Evolutionary conservation across 352 stramenopile species (phyloP).

Genomic region (Hyaloperonospora arabidopsidis): DNA sequence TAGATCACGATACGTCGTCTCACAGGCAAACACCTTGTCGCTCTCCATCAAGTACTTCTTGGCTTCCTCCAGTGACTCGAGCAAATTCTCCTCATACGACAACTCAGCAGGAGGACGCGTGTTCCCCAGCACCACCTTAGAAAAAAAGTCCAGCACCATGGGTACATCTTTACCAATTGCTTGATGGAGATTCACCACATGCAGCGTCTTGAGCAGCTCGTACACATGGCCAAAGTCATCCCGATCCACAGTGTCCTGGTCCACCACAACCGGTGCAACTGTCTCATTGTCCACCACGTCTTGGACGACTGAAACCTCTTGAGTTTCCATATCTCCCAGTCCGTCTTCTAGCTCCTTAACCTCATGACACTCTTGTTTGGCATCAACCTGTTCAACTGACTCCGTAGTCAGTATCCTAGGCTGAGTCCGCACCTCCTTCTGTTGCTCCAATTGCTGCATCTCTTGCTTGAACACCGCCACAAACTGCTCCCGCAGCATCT

Average conservation of each 20-base stretch:
- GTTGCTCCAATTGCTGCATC: conserved; percentile 30
- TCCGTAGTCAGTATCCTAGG: background rate
- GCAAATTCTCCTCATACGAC: conserved; percentile 71
- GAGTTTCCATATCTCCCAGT: background rate
- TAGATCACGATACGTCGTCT: conserved; percentile 61
- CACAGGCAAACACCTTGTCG: conserved; percentile 66
- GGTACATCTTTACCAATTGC: conserved; percentile 64
- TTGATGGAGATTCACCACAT: conserved; percentile 72
- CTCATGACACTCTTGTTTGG: conserved; percentile 10
- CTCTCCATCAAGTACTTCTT: conserved; percentile 61
- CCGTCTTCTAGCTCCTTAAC: conserved; percentile 4
- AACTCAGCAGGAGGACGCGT: conserved; percentile 69
- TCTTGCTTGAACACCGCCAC: conserved; percentile 52
- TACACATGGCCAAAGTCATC: conserved; percentile 49
- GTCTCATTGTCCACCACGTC: conserved; percentile 4
- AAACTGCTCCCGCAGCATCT: conserved; percentile 73
- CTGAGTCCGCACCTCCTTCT: conserved; percentile 4
- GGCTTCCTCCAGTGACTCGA: conserved; percentile 68
- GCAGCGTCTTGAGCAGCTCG: conserved; percentile 68
- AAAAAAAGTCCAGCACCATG: conserved; percentile 79
- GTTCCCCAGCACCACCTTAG: conserved; percentile 74
- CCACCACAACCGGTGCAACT: background rate
- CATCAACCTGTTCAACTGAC: conserved; percentile 8
- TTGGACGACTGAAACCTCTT: conserved; percentile 4
- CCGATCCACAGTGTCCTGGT: conserved; percentile 14